Conservation (phyloP, 768 basidiomycete species). For the Gloeopeniophorella convolvens region DNA sequence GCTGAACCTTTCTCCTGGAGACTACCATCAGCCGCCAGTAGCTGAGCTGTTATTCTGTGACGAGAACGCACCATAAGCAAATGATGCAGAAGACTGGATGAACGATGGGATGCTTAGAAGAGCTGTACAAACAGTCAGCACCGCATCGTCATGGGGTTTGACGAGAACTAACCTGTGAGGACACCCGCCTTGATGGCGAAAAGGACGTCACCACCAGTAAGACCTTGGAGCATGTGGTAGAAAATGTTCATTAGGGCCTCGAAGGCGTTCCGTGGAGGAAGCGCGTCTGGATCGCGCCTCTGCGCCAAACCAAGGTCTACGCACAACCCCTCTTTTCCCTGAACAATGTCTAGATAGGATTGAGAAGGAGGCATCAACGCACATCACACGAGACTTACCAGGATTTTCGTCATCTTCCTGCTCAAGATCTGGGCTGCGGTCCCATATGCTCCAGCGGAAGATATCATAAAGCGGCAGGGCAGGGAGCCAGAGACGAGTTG, state of each 20-base stretch:
- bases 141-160: not conserved
- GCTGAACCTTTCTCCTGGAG: conserved; percentile 51
- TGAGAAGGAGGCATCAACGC: not conserved
- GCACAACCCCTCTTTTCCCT: conserved; percentile 41
- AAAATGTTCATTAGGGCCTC: conserved; percentile 44
- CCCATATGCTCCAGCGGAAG: conserved; percentile 40
- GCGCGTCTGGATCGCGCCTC: conserved; percentile 64
- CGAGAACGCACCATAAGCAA: conserved; percentile 47
- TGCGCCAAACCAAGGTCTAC: conserved; percentile 51
- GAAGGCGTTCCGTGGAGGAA: conserved; percentile 57
- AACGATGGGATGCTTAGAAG: conserved; percentile 55
- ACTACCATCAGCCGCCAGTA: conserved; percentile 5
- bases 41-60: not conserved
- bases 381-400: conserved; percentile 24
- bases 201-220: conserved; percentile 53
- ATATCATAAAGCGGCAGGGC: conserved; percentile 29
- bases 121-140: conserved; percentile 31
- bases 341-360: conserved; percentile 40
- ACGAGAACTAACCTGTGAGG: conserved; percentile 41
- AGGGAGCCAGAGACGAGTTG: conserved; percentile 54
- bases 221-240: conserved; percentile 34
- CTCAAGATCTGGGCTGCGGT: conserved; percentile 38
- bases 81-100: conserved; percentile 44
- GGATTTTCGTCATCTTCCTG: conserved; percentile 67
- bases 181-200: conserved; percentile 69